Percentiles rank a stretch among this genome's conserved stretches.
These are phyloP conservation scores for Helminthosporium solani DNA, from an alignment of 2,329 filamentous ascomycete species.

Conservation along the genomic window DNA sequence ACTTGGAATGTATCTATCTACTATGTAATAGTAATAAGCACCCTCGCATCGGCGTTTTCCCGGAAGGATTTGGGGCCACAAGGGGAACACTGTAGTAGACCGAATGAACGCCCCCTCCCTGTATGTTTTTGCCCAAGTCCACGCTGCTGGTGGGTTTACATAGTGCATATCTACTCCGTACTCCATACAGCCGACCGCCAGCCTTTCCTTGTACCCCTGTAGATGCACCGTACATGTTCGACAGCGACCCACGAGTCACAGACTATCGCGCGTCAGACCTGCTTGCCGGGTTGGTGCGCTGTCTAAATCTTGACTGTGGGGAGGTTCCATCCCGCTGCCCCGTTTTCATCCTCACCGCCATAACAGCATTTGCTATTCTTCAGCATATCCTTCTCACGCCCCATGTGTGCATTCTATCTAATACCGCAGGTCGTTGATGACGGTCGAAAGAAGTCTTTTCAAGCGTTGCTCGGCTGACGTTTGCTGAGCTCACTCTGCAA, in stretches of 20 bases:
- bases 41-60: background rate
- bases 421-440: background rate
- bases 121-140: too few relatives aligned
- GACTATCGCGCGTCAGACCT: too few relatives aligned
- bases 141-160: too few relatives aligned
- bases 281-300: too few relatives aligned
- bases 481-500: constrained; percentile 22
- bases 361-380: background rate
- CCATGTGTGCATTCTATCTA: background rate
- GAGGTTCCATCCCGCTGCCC: background rate
- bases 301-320: background rate
- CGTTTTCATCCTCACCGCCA: background rate
- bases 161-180: too few relatives aligned
- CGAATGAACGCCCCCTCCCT: too few relatives aligned
- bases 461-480: constrained; percentile 33
- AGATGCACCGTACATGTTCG: too few relatives aligned
- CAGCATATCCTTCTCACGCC: background rate
- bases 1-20: background rate
- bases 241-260: too few relatives aligned
- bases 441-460: constrained; percentile 36
- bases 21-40: too few relatives aligned
- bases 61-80: background rate
- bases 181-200: too few relatives aligned
- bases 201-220: too few relatives aligned
- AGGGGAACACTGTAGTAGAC: too few relatives aligned